Base-by-base conservation (phyloP, 2,329 filamentous ascomycete species). In the Geosmithia putterillii region DNA sequence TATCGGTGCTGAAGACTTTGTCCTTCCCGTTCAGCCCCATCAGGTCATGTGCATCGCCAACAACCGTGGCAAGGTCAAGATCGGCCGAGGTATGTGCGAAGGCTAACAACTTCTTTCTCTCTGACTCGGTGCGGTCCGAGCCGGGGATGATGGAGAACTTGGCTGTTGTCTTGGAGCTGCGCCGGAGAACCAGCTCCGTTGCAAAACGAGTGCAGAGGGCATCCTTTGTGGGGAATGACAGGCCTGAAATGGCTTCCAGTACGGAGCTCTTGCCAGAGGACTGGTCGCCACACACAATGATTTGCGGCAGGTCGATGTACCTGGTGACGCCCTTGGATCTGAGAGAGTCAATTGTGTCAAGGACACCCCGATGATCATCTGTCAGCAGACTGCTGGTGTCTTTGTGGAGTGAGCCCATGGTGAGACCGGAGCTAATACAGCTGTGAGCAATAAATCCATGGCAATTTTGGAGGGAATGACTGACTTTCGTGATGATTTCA, bases 181-280 rank as follows among this genome's bases (percentile, higher is more conserved):
- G 17, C 9, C 76, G 69, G 5, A 83, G 63, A 10, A 78, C 64
- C 17, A 83, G 59, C 54, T 83, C 75, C 0, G 76, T 83, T 0
- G 77, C 70, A 47, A 83, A 82, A 0, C 74, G 66, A 0, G 79
- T 82, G 54, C 78, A 82, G 0, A 80, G 53, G 34, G 67, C 72
- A 42, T 74, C 72, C 19, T 76, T 73, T 9, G 65, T 61, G 0
- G 77, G 77, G 47, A 83, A 83, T 0, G 68, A 66, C 2, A 83
- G 66, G 3, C 74, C 69, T 0, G 78, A 79, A 37, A 83, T 74
- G 2, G 76, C 78, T 50, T 83, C 76, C 0, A 83, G 67, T 0
- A 82, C 75, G 0, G 76, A 81, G 45, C 73, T 79, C 54, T 83
- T 83, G 4, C 78, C 79, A 1, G 71, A 70, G 0, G 71, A 78